Evolutionary conservation across 768 basidiomycete species (phyloP), one percentile per base, ranked within the genome.

Genomic region (Leucosporidium scottii): DNA sequence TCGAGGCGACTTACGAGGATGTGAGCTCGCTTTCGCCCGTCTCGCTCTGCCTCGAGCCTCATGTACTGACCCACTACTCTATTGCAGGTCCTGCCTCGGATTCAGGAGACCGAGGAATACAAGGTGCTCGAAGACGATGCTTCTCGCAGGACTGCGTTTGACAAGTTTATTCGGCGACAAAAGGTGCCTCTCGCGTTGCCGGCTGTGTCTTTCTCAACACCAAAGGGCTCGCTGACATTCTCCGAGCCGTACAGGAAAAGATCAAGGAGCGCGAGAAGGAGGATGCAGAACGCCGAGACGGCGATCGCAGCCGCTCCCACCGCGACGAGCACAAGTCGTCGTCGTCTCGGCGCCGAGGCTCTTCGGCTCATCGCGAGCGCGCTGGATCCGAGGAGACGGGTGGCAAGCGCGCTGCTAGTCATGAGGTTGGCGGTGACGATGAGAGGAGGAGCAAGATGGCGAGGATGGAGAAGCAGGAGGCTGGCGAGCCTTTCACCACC

Each of bases 121-220:
- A 87, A 86, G 73, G 91, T 87, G 23, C 78, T 98, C 21, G 88
- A 91, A 56, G 77, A 81, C 63, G 92, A 93, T n/a, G 90, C 92
- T 68, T 83, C 85, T 23, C 81, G 91, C 54, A 85, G 85, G 36
- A 82, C 84, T 7, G 93, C 93, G 1, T 98, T 91, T 77, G 79
- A 84, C 23, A 98, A 93, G 79, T 94, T 86, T 76, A 82, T 93
- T 61, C 90, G 89, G 78, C 81, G 94, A 66, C 92, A 96, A 76
- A 96, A 92, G 84, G 91, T 89, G 23, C 51, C 54, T 18, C 34
- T 59, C 12, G 30, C 1, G 21, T 31, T 88, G 82, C 34, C 86
- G 77, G 27, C 76, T 71, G 70, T 85, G 88, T 34, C 71, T 89
- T 81, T 57, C 79, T 79, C 67, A 34, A 84, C 83, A 47, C 4